Conservation (phyloP, 495 filamentous ascomycete genomes). For the Corynascus novoguineensis region DNA sequence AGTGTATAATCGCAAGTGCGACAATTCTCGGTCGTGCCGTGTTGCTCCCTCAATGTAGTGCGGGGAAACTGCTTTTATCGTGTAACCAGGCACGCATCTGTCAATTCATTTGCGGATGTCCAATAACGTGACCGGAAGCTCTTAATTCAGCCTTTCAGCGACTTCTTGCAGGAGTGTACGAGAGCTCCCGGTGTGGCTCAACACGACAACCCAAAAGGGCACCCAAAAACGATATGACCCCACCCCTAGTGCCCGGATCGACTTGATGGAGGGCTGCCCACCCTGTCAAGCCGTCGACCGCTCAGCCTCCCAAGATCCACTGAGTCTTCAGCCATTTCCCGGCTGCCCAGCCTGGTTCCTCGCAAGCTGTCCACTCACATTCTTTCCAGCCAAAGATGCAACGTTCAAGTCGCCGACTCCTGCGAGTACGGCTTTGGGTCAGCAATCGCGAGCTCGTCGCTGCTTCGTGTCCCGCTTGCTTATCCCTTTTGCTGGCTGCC, state of each 20-base stretch:
- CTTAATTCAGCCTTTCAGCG: too few relatives aligned
- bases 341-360: constrained; percentile 6
- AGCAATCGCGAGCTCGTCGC: constrained; percentile 5
- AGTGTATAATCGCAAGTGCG: background rate
- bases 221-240: too few relatives aligned
- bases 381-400: constrained; percentile 14
- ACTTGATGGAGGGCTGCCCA: constrained; percentile 3
- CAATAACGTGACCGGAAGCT: too few relatives aligned
- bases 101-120: background rate
- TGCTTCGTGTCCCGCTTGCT: constrained; percentile 5
- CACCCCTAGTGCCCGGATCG: constrained; percentile 3
- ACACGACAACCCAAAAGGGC: background rate
- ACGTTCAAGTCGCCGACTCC: constrained; percentile 8
- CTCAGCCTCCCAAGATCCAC: constrained; percentile 1
- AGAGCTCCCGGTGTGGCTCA: constrained; percentile 24
- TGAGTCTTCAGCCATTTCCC: background rate
- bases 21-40: constrained; percentile 3
- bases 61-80: constrained; percentile 12
- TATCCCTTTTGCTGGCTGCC: constrained; percentile 2
- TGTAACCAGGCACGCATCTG: constrained; percentile 11
- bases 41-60: background rate
- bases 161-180: too few relatives aligned
- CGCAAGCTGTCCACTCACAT: constrained; percentile 5
- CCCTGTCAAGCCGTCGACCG: background rate
- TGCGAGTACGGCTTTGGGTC: background rate